Percentiles rank a stretch among this genome's conserved stretches.
These are phyloP conservation scores for Piromyces finnis DNA, from an alignment of 192 early-diverging fungal genomes.

Conservation along the genomic window DNA sequence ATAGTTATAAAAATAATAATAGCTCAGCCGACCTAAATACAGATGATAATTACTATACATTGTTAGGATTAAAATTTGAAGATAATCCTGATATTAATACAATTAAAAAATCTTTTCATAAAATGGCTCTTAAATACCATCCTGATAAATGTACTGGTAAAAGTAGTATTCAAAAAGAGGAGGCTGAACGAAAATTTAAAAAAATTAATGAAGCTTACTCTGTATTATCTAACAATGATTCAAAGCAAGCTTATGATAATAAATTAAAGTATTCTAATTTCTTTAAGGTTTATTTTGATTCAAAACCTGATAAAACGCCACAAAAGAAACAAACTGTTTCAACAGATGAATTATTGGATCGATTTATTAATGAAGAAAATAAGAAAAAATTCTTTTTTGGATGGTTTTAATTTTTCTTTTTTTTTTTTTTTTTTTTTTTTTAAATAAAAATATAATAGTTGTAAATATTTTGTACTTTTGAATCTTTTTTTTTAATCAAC, in stretches of 20 bases:
- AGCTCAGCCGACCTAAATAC: no score
- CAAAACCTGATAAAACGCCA: background rate
- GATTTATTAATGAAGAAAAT: background rate
- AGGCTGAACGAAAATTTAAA: background rate
- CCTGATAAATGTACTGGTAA: background rate
- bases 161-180: background rate
- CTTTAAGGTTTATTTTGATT: background rate
- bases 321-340: background rate
- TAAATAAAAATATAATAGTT: no score
- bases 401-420: no score
- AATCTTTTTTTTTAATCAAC: no score
- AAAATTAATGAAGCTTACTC: background rate
- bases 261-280: background rate
- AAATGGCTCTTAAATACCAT: background rate
- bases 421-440: no score
- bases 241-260: background rate
- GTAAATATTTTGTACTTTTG: no score
- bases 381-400: background rate
- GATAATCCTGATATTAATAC: background rate
- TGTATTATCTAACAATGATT: background rate
- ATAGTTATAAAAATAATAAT: no score
- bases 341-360: background rate
- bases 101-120: background rate
- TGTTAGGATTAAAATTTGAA: background rate
- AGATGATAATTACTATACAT: background rate